These are phyloP conservation scores for Bacidia rubella DNA, from an alignment of 495 filamentous ascomycete species.

Conservation along the genomic window DNA sequence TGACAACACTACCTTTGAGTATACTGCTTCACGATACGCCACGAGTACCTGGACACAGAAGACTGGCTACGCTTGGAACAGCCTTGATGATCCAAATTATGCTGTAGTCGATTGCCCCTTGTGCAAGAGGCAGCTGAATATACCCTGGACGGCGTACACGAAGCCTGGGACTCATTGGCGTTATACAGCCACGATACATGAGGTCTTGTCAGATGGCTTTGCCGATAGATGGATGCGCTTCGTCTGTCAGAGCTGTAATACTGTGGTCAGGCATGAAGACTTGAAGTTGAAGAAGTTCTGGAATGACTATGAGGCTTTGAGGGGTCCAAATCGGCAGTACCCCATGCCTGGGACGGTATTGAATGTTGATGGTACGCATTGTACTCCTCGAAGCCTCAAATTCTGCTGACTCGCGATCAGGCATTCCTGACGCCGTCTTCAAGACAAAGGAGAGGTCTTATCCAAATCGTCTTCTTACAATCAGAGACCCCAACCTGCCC, in stretches of 20 bases:
- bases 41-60: slow-evolving; percentile 31
- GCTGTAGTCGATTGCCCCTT: slow-evolving; percentile 44
- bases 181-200: neutral
- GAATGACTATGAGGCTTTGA: slow-evolving; percentile 34
- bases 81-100: slow-evolving; percentile 32
- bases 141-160: slow-evolving; percentile 49
- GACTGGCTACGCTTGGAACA: slow-evolving; percentile 48
- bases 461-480: slow-evolving; percentile 43
- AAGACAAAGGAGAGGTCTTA: slow-evolving; percentile 26
- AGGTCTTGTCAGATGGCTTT: slow-evolving; percentile 32
- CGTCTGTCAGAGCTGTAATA: slow-evolving; percentile 34
- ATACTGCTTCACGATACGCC: slow-evolving; percentile 36
- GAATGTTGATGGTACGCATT: slow-evolving; percentile 20
- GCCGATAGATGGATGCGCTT: slow-evolving; percentile 45
- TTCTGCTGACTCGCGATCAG: slow-evolving; percentile 11
- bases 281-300: slow-evolving; percentile 7
- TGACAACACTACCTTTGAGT: slow-evolving; percentile 46
- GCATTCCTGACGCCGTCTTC: neutral
- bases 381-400: slow-evolving; percentile 13
- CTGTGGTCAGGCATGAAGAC: slow-evolving; percentile 37
- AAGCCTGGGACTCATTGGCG: slow-evolving; percentile 13
- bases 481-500: neutral
- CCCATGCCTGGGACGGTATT: slow-evolving; percentile 58
- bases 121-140: slow-evolving; percentile 30
- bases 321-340: slow-evolving; percentile 18